phyloP scores from a whole-genome alignment of 163 green algal genomes.

The Coccomyxa subellipsoidea region DNA sequence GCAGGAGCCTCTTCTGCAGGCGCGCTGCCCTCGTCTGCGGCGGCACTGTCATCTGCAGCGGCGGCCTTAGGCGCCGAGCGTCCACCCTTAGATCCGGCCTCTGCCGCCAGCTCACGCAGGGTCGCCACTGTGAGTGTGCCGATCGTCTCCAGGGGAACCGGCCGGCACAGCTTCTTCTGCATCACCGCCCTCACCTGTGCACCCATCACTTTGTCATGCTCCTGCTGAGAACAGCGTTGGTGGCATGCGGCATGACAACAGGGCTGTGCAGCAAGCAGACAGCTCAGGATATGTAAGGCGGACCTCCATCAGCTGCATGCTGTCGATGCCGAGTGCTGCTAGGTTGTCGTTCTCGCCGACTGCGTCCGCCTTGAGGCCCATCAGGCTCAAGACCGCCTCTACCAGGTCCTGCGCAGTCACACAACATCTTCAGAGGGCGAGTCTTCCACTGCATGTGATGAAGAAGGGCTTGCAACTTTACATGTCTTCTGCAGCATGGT shows the following conservation, averaged over 20 bases:
- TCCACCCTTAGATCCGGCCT: background rate
- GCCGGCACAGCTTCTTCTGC: conserved; percentile 14
- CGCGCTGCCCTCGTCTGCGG: background rate
- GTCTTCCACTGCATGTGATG: too few species aligned
- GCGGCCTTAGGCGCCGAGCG: background rate
- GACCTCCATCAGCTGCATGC: conserved; percentile 24
- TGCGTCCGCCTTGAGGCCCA: conserved; percentile 9
- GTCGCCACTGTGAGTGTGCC: background rate
- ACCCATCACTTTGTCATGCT: background rate
- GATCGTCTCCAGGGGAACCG: conserved; percentile 2
- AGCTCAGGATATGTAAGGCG: too few species aligned
- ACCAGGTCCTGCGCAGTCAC: conserved; percentile 20
- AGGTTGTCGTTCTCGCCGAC: conserved; percentile 20
- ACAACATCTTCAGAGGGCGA: too few species aligned
- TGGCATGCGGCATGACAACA: too few species aligned
- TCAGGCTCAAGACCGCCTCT: conserved; percentile 7
- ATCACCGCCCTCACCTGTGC: conserved; percentile 11
- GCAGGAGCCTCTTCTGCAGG: background rate
- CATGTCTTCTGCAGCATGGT: background rate
- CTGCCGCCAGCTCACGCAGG: background rate
- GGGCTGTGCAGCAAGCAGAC: too few species aligned
- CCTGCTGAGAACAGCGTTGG: background rate
- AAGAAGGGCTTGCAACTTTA: too few species aligned
- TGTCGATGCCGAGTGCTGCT: conserved; percentile 21
- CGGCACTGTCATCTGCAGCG: background rate